These are phyloP conservation scores for Asterochloris erici DNA, from an alignment of 139 green algal genomes.

Conservation along the genomic window DNA sequence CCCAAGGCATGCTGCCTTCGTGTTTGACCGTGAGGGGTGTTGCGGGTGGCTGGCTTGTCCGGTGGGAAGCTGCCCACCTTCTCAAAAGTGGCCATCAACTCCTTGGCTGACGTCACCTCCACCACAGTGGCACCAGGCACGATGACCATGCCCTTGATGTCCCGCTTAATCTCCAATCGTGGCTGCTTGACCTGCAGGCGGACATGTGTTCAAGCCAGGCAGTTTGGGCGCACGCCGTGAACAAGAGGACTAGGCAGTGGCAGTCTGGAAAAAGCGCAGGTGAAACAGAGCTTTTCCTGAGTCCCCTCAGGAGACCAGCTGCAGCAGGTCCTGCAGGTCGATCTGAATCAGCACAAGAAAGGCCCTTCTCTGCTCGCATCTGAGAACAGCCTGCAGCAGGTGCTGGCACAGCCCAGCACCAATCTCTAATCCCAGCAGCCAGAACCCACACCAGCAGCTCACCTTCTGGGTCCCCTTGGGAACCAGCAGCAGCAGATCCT, in stretches of 20 bases:
- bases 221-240: no score
- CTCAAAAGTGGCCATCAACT: constrained; percentile 66
- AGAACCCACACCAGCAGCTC: not conserved
- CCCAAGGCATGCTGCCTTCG: no score
- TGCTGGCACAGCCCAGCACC: not conserved
- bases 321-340: constrained; percentile 82
- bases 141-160: constrained; percentile 90
- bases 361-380: constrained; percentile 37
- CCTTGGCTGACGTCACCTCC: constrained; percentile 41
- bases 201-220: no score
- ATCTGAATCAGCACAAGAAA: constrained; percentile 98
- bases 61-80: not conserved
- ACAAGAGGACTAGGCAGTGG: no score
- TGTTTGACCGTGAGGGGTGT: no score
- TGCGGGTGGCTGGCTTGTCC: no score
- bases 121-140: constrained; percentile 81
- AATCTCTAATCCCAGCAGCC: not conserved
- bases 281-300: not conserved
- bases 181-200: constrained; percentile 19
- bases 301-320: constrained; percentile 20
- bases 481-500: constrained; percentile 79
- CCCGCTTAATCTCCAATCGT: constrained; percentile 98
- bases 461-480: constrained; percentile 16
- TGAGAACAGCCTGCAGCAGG: not conserved
- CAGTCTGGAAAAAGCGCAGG: no score